Evolutionary conservation across 2,329 filamentous ascomycete species (phyloP).

Genomic region (Periconia macrospinosa): DNA sequence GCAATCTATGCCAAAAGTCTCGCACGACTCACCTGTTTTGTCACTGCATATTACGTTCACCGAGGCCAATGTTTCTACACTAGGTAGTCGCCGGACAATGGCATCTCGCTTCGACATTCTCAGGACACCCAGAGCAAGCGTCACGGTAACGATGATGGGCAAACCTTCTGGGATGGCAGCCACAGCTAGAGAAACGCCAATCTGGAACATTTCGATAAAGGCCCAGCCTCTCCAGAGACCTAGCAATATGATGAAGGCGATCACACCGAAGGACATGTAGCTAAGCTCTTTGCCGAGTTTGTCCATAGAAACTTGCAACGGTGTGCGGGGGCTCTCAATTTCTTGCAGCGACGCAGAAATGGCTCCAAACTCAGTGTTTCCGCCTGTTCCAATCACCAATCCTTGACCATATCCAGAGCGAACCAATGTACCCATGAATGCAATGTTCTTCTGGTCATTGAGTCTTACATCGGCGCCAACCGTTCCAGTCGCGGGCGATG

Average conservation of each 20-base stretch:
- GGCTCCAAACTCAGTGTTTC: conserved; percentile 90
- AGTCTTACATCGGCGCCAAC: conserved; percentile 67
- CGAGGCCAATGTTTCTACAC: conserved; percentile 96
- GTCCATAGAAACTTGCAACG: conserved; percentile 95
- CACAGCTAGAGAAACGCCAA: conserved; percentile 93
- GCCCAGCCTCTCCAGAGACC: conserved; percentile 88
- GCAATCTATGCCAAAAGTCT: background rate
- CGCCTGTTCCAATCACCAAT: conserved; percentile 94
- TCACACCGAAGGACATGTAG: conserved; percentile 94
- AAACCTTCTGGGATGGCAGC: conserved; percentile 95
- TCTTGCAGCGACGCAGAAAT: conserved; percentile 93
- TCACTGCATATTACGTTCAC: conserved; percentile 99
- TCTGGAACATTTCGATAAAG: conserved; percentile 93
- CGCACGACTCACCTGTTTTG: conserved; percentile 70
- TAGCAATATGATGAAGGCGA: conserved; percentile 87
- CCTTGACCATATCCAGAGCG: conserved; percentile 94
- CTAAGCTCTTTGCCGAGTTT: conserved; percentile 93
- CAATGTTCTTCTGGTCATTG: conserved; percentile 84
- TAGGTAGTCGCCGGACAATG: conserved; percentile 93
- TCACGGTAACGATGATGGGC: conserved; percentile 98
- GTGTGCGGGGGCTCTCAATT: conserved; percentile 93
- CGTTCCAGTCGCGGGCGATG: conserved; percentile 60
- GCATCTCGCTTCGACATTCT: conserved; percentile 95
- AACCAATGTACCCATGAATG: conserved; percentile 96
- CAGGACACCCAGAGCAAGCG: conserved; percentile 88